A percentile compares a stretch with the other conserved stretches of the same genome.
Conservation (phyloP, 192 early-diverging fungal genomes). For the Podila minutissima region DNA sequence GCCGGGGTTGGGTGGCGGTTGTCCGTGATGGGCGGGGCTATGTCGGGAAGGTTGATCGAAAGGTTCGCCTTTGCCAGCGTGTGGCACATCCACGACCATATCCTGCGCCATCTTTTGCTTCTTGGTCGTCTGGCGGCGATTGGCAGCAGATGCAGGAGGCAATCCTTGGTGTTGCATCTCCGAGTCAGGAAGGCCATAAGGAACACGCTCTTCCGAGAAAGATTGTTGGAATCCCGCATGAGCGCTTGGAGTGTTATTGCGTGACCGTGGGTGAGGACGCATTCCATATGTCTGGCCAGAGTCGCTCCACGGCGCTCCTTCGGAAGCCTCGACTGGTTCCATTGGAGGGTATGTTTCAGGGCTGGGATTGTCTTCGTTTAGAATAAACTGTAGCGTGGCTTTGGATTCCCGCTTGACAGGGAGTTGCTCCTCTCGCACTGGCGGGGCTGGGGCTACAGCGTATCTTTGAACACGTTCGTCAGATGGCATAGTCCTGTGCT, state of each 20-base stretch:
- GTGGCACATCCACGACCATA: neutral
- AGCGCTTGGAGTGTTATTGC: neutral
- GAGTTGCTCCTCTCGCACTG: neutral
- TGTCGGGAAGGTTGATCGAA: neutral
- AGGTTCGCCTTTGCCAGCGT: neutral
- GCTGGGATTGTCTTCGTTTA: slow-evolving; percentile 31
- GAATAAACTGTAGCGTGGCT: slow-evolving; percentile 36
- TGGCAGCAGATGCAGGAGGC: too few species aligned
- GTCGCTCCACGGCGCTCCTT: neutral
- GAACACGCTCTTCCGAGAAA: neutral
- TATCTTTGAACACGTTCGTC: neutral
- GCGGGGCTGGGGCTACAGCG: neutral
- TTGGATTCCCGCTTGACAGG: slow-evolving; percentile 26
- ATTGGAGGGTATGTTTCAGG: slow-evolving; percentile 10
- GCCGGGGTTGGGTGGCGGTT: neutral
- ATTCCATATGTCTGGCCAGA: neutral
- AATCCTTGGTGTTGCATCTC: neutral
- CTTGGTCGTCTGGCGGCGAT: neutral
- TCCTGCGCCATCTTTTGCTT: slow-evolving; percentile 3
- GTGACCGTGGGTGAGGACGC: neutral
- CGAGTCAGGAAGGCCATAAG: neutral
- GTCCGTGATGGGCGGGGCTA: neutral
- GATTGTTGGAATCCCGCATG: neutral
- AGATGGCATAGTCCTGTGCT: neutral
- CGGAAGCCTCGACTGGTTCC: neutral